Conservation (phyloP, 768 basidiomycete genomes). For the Sistotremastrum suecicum region DNA sequence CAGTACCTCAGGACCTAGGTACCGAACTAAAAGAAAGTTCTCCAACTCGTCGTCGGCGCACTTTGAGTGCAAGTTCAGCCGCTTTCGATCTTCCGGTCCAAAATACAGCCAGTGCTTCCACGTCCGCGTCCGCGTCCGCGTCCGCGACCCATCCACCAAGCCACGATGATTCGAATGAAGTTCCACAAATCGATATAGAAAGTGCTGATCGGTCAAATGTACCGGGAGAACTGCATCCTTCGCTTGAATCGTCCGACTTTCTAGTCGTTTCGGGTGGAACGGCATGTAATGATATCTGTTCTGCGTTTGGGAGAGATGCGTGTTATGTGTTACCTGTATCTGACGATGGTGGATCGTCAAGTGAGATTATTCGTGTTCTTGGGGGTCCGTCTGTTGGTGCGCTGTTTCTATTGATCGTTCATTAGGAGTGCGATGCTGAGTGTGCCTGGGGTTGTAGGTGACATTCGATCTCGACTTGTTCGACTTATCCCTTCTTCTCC, state of each 20-base stretch:
- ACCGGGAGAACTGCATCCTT: slow-evolving; percentile 13
- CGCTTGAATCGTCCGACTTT: slow-evolving; percentile 15
- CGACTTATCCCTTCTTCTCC: slow-evolving; percentile 67
- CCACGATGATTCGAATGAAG: neutral
- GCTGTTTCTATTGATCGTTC: slow-evolving; percentile 4
- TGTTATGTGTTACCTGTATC: slow-evolving; percentile 86
- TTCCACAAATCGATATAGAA: neutral
- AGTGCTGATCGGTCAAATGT: slow-evolving; percentile 7
- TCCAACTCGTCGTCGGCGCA: no score
- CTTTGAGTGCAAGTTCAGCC: slow-evolving; percentile 48
- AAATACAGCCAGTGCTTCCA: neutral
- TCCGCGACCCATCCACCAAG: neutral
- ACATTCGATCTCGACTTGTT: slow-evolving; percentile 79
- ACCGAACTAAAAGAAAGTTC: no score
- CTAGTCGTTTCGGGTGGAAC: slow-evolving; percentile 88
- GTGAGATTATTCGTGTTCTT: slow-evolving; percentile 85
- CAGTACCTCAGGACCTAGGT: no score
- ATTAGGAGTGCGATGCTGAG: no score
- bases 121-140: no score
- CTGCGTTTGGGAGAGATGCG: slow-evolving; percentile 58
- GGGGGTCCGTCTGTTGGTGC: slow-evolving; percentile 76
- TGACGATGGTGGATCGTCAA: slow-evolving; percentile 91
- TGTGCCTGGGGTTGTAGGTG: no score
- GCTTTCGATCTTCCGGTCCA: slow-evolving; percentile 62
- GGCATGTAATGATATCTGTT: slow-evolving; percentile 82